Evolutionary conservation across 257 asterid genomes (phyloP).

Genomic region (Mentha longifolia): DNA sequence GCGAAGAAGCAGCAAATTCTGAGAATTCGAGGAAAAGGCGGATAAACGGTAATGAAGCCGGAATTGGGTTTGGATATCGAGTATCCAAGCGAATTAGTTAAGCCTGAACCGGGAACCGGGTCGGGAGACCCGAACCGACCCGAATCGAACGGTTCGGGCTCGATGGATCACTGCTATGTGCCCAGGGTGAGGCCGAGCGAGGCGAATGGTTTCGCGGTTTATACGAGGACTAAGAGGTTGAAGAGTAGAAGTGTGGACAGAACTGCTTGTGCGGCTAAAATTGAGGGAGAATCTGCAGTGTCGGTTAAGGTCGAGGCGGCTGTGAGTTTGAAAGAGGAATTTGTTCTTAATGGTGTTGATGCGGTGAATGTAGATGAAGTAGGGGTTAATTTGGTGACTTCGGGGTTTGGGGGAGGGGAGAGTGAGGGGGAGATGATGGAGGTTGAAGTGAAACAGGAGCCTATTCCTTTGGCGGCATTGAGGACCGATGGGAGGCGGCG

Average conservation of each 20-base stretch:
- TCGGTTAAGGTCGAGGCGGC: conserved; percentile 34
- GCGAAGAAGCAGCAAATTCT: conserved; percentile 39
- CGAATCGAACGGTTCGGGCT: conserved; percentile 43
- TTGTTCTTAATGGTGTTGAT: conserved; percentile 29
- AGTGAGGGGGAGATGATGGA: conserved; percentile 58
- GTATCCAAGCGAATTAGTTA: conserved; percentile 27
- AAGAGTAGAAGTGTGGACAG: conserved; percentile 45
- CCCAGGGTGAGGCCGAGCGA: conserved; percentile 52
- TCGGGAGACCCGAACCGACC: conserved; percentile 30
- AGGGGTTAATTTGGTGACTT: conserved; percentile 36
- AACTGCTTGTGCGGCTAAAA: conserved; percentile 38
- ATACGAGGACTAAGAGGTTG: conserved; percentile 67
- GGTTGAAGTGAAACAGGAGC: conserved; percentile 63
- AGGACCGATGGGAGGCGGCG: conserved; percentile 40
- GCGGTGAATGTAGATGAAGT: conserved; percentile 33
- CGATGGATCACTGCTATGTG: conserved; percentile 44
- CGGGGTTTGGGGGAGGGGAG: conserved; percentile 31
- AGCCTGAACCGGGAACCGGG: conserved; percentile 34
- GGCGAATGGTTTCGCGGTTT: conserved; percentile 66
- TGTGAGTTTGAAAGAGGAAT: conserved; percentile 35
- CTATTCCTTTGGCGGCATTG: conserved; percentile 26
- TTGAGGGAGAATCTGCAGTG: conserved; percentile 31
- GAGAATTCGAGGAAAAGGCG: conserved; percentile 34
- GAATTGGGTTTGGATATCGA: conserved; percentile 49
- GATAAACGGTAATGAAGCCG: conserved; percentile 46